Base-by-base conservation (phyloP, 2,329 filamentous ascomycete species). In the Berkeleyomyces basicola region DNA sequence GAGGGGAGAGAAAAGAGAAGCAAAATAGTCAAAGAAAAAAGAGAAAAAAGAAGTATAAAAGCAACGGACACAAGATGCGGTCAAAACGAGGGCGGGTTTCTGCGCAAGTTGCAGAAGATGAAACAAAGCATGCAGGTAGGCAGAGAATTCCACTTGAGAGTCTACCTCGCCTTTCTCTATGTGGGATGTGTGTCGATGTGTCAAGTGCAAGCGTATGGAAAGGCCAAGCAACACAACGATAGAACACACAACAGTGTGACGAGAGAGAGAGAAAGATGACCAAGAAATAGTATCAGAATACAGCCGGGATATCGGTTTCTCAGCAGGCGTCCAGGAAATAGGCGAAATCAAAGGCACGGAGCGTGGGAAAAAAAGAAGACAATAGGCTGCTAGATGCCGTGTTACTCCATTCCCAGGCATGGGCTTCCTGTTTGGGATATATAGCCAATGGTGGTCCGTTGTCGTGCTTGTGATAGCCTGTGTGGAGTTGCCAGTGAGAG, bases 321-420 rank as follows among this genome's bases (percentile, higher is more conserved):
- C 51, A 55, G 51, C 51, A 55, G 33, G 16, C 7, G 33, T 11
- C 33, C 51, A 55, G 51, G n/a, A 37, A 55, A 55, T 55, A 55
- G 51, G 51, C 51, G 51, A 59, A 44, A 59, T 59, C 39, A 44
- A 42, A 31, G 57, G 39, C 57, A 59, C 57, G 43, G 23, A 33
- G n/a, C 16, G 57, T 33, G 16, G 39, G 4, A 14, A 59, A 59
- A 33, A 44, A 9, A 59, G 37, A 3, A 36, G 10, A 39, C 57
- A 39, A 36, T 36, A 36, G 39, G 51, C 51, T 55, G 51, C 51
- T 31, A 37, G 51, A 55, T 55, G 51, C 33, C 51, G 51, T 55
- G 51, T 36, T 55, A 55, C 51, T 55, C 14, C 51, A 55, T 55
- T 31, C 51, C 51, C 39, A 51, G 51, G 51, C 33, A 31, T 55